Evolutionary conservation across 495 filamentous ascomycete genomes (phyloP).

Genomic region (Lophiostoma macrostomum): DNA sequence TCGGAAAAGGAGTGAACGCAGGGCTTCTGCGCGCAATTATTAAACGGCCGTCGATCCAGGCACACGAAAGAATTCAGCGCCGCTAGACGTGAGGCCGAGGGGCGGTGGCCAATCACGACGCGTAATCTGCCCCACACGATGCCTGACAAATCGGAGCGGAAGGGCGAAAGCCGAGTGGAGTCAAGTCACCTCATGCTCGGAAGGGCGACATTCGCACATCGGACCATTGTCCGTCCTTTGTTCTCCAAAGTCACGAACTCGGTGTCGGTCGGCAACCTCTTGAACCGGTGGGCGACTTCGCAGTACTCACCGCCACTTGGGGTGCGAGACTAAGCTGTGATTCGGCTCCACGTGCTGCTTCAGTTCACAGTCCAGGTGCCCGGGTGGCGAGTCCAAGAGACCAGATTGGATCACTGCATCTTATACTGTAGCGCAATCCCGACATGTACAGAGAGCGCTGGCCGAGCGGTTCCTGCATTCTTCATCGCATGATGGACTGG

Average conservation of each 20-base stretch:
- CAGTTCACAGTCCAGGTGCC: no score
- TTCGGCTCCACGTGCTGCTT: no score
- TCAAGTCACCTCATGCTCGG: conserved; percentile 13
- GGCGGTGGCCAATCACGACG: conserved; percentile 2
- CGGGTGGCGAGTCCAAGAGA: no score
- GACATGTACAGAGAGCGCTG: no score
- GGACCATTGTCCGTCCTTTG: neutral
- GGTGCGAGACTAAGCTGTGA: no score
- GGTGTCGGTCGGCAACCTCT: no score
- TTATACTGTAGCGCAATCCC: no score
- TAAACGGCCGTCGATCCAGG: neutral
- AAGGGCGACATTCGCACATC: neutral
- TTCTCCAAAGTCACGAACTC: neutral
- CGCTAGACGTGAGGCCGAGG: conserved; percentile 2
- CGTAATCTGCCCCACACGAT: neutral
- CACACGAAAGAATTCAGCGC: conserved; percentile 3
- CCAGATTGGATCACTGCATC: no score
- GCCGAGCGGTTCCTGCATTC: no score
- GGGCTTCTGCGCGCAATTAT: neutral
- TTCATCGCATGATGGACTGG: no score
- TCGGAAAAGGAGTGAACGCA: neutral
- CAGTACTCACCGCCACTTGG: no score
- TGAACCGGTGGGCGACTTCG: no score
- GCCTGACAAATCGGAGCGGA: neutral
- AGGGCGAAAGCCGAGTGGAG: neutral